Conservation (phyloP, 2,329 filamentous ascomycete genomes). For the Fusarium sp. region DNA sequence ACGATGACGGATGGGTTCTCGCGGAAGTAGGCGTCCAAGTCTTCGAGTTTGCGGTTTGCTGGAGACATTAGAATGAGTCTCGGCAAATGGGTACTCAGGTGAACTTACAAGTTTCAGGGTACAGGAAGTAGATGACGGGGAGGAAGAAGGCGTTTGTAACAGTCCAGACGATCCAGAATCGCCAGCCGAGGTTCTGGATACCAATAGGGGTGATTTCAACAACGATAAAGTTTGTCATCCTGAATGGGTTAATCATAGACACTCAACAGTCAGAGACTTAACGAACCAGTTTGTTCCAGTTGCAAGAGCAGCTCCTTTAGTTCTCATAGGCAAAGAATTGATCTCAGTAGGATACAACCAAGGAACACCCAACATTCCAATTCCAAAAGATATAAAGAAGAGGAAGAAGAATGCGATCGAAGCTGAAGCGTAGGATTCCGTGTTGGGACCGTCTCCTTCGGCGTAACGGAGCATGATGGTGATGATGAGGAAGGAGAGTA, state of each 20-base stretch:
- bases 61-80: not conserved
- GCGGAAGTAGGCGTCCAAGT: slow-evolving; percentile 50
- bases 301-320: slow-evolving; percentile 37
- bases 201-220: slow-evolving; percentile 50
- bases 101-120: slow-evolving; percentile 53
- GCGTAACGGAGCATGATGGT: slow-evolving; percentile 25
- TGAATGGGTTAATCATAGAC: not conserved
- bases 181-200: slow-evolving; percentile 57
- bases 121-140: slow-evolving; percentile 58
- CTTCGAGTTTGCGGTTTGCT: slow-evolving; percentile 41
- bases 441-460: not conserved
- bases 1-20: slow-evolving; percentile 54
- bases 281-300: slow-evolving; percentile 31
- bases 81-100: rapidly evolving
- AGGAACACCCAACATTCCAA: slow-evolving; percentile 35
- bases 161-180: slow-evolving; percentile 62
- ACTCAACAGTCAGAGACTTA: not conserved
- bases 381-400: slow-evolving; percentile 30
- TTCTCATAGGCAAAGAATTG: slow-evolving; percentile 47
- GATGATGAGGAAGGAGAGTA: slow-evolving; percentile 27
- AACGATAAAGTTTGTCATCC: slow-evolving; percentile 43
- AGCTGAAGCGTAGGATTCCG: not conserved
- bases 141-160: slow-evolving; percentile 57
- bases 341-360: slow-evolving; percentile 49
- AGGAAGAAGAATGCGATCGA: slow-evolving; percentile 33